Conservation (phyloP, 2,329 filamentous ascomycete genomes). For the Orbilia oligospora region DNA sequence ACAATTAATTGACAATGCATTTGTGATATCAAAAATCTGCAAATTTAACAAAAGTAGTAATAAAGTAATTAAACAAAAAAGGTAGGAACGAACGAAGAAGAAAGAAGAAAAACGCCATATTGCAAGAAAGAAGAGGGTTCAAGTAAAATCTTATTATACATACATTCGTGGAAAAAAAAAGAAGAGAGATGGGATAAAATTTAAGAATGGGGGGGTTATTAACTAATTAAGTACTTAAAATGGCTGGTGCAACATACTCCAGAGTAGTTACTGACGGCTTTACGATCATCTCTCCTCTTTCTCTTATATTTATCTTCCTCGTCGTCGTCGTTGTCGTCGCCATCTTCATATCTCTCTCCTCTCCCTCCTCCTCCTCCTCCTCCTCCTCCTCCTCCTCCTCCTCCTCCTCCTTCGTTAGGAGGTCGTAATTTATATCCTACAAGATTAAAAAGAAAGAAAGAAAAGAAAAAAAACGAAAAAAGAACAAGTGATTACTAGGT, state of each 20-base stretch:
- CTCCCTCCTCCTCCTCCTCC: too few relatives aligned
- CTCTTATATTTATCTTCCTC: too few relatives aligned
- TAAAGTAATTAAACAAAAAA: neutral
- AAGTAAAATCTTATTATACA: neutral
- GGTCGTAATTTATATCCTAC: conserved; percentile 2
- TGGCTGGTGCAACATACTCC: neutral
- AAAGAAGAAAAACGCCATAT: too few relatives aligned
- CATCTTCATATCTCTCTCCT: too few relatives aligned
- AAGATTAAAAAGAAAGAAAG: neutral
- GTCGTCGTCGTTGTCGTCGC: too few relatives aligned
- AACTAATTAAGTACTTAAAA: neutral
- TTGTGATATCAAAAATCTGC: too few relatives aligned
- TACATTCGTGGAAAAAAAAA: neutral
- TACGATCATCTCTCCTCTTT: neutral
- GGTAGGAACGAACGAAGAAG: too few relatives aligned
- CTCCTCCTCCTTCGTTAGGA: neutral
- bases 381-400: neutral
- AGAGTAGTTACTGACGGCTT: neutral
- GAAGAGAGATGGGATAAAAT: neutral
- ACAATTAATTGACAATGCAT: too few relatives aligned
- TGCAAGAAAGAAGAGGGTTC: too few relatives aligned
- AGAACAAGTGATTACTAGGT: neutral
- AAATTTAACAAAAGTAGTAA: neutral
- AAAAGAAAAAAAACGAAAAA: neutral
- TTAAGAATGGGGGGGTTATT: neutral